phyloP scores from a whole-genome alignment of 1,284 basidiomycete genomes.

The Neotropicomus parvogracilis region DNA sequence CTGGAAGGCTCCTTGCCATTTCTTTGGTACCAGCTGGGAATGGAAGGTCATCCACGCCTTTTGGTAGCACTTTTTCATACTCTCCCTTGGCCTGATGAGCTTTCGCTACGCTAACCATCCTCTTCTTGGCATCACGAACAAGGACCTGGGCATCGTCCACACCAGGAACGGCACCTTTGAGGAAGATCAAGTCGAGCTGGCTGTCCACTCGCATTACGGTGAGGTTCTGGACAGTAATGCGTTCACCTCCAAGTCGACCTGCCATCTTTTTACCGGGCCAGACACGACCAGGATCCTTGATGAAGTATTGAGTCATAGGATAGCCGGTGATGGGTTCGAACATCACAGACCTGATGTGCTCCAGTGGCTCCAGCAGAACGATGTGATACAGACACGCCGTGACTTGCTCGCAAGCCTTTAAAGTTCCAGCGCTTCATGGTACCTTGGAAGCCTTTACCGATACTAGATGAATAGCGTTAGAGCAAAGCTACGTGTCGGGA shows the following conservation, averaged over 20 bases:
- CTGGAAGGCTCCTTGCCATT: slow-evolving; percentile 64
- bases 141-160: slow-evolving; percentile 73
- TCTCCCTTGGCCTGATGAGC: slow-evolving; percentile 73
- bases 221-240: slow-evolving; percentile 86
- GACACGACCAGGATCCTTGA: slow-evolving; percentile 87
- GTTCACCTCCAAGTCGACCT: slow-evolving; percentile 85
- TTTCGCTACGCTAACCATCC: slow-evolving; percentile 57
- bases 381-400: slow-evolving; percentile 96
- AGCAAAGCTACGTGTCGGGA: not conserved
- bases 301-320: slow-evolving; percentile 15
- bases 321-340: slow-evolving; percentile 1
- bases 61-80: slow-evolving; percentile 79
- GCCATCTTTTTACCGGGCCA: slow-evolving; percentile 99
- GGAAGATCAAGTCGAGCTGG: slow-evolving; percentile 82
- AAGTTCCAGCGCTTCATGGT: slow-evolving; percentile 98
- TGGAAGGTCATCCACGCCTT: slow-evolving; percentile 79
- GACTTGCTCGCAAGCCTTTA: slow-evolving; percentile 87
- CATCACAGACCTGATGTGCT: slow-evolving; percentile 76
- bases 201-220: slow-evolving; percentile 87
- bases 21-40: slow-evolving; percentile 89
- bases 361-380: slow-evolving; percentile 92
- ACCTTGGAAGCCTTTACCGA: slow-evolving; percentile 97
- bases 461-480: slow-evolving; percentile 44
- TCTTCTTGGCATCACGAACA: slow-evolving; percentile 84
- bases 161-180: slow-evolving; percentile 73